phyloP scores from a whole-genome alignment of 768 basidiomycete species.

The Collybia mongolica region DNA sequence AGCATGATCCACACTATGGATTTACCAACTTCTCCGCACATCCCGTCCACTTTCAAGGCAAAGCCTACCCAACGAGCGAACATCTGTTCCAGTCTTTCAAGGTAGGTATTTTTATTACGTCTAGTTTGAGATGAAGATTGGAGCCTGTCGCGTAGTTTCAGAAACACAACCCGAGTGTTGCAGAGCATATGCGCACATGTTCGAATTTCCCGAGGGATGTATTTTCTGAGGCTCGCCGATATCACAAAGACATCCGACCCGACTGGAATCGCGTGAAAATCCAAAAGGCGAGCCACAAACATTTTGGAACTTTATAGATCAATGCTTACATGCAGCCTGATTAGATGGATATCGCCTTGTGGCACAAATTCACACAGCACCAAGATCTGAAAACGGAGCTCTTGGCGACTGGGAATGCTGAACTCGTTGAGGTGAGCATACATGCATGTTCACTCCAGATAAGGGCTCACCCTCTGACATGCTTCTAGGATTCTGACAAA shows the following conservation, averaged over 20 bases:
- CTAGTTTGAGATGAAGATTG: not conserved
- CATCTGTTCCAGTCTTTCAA: conserved; percentile 78
- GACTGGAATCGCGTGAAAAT: conserved; percentile 26
- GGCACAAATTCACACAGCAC: conserved; percentile 74
- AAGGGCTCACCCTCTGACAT: not conserved
- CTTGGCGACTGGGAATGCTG: conserved; percentile 62
- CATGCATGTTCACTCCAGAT: not conserved
- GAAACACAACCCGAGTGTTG: conserved; percentile 54
- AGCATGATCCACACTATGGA: conserved; percentile 59
- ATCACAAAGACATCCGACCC: conserved; percentile 52
- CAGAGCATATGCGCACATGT: conserved; percentile 65
- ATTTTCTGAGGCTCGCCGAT: conserved; percentile 64
- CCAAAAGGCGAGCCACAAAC: too few relatives aligned
- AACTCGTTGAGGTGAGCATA: conserved; percentile 59
- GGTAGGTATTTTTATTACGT: conserved; percentile 37
- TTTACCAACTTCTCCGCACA: conserved; percentile 77
- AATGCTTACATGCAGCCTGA: not conserved
- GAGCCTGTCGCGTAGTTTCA: conserved; percentile 44
- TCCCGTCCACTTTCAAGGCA: conserved; percentile 54
- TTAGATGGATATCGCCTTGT: conserved; percentile 68
- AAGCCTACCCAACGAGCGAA: conserved; percentile 70
- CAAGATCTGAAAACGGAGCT: conserved; percentile 52
- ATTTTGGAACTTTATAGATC: too few relatives aligned
- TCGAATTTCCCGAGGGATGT: conserved; percentile 58
- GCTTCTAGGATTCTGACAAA: conserved; percentile 58